Evolutionary conservation across 2,329 filamentous ascomycete genomes (phyloP), one percentile per base, ranked within the genome.

Genomic region (Aspergillus brasiliensis): DNA sequence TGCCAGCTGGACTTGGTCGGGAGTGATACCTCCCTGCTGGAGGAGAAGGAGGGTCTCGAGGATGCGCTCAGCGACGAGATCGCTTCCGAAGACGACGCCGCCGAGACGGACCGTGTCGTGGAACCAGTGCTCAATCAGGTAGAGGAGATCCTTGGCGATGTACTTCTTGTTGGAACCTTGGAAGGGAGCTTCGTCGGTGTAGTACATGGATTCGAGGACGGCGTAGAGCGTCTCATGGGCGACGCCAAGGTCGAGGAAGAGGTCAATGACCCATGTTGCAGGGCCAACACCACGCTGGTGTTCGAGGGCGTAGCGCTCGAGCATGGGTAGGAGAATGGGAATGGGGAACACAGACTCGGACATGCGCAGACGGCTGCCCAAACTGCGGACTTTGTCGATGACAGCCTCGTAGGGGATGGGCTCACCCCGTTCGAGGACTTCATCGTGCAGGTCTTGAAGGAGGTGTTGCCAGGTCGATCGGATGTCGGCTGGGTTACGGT

Each of bases 401-500:
- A 83, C 76, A 15, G 78, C 79, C 70, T 83, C 81, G 58, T 80
- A 82, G 3, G 81, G 81, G 51, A 76, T 71, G 3, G 79, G 73
- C 38, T 75, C 69, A 21, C 71, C 75, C 28, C 69, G 72, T 19
- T 79, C 76, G 2, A 80, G 75, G 17, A 83, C 85, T 60, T 81
- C 79, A 56, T 77, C 79, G 70, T 94, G 90, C 5, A 88, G 86
- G 64, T 88, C 84, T 60, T 91, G 84, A 62, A 99, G 87, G 19
- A 97, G 82, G 67, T 89, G 88, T 70, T 88, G 84, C 95, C 95
- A 99, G 3, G 92, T 96, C 42, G 88, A 83, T 57, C 85, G 84
- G 69, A 99, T 95, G 63, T 95, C 91, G 44, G 91, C 88, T 1
- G 91, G 84, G 70, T 94, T 96, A 68, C 94, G 90, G 80, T 96